These are phyloP conservation scores for Funneliformis geosporum DNA, from an alignment of 192 early-diverging fungal genomes.

Conservation along the genomic window DNA sequence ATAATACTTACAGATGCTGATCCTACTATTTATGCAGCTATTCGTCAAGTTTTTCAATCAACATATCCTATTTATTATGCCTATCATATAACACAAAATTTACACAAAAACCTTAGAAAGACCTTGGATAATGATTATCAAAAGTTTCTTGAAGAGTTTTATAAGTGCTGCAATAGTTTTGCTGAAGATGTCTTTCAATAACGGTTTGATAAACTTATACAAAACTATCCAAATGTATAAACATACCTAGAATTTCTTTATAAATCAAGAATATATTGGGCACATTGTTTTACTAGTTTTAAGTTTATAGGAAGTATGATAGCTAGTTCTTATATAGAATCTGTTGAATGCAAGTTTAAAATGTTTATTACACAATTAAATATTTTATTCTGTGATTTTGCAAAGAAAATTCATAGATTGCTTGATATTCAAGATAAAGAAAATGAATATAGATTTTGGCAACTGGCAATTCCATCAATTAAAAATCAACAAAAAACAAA, in stretches of 20 bases:
- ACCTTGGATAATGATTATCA: not conserved
- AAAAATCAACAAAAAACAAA: not conserved
- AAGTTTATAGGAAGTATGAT: not conserved
- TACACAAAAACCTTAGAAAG: slow-evolving; percentile 17
- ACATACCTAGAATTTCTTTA: not conserved
- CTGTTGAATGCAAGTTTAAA: not conserved
- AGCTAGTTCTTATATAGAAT: not conserved
- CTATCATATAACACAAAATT: slow-evolving; percentile 6
- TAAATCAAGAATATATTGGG: not conserved
- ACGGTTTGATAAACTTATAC: not conserved
- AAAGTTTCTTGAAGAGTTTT: slow-evolving; percentile 6
- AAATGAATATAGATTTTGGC: slow-evolving; percentile 3
- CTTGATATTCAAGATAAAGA: not conserved
- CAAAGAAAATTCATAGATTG: not conserved
- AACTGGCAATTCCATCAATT: not conserved
- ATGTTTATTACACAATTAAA: not conserved
- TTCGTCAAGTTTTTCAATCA: not conserved
- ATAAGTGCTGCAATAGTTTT: not conserved
- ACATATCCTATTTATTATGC: slow-evolving; percentile 3
- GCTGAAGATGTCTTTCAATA: not conserved
- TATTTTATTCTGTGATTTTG: not conserved
- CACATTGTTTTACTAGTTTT: not conserved
- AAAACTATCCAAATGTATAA: not conserved
- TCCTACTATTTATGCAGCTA: not conserved
- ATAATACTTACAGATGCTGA: not conserved